phyloP scores from a whole-genome alignment of 768 basidiomycete genomes.

The Rossbeevera mucosa region DNA sequence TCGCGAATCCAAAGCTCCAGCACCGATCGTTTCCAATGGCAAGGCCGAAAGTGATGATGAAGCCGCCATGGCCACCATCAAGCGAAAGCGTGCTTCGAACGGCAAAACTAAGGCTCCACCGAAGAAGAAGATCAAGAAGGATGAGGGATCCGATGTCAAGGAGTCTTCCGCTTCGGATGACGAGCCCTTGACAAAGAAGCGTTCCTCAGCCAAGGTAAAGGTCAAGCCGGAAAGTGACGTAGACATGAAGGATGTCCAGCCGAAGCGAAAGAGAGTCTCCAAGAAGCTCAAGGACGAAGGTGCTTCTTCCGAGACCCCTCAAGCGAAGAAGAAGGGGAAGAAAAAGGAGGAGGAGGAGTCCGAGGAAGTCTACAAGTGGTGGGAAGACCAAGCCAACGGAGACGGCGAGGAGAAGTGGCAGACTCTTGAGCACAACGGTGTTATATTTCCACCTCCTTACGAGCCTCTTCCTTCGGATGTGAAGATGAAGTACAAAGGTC shows the following conservation, averaged over 20 bases:
- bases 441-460: constrained; percentile 95
- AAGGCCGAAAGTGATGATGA: constrained; percentile 38
- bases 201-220: constrained; percentile 31
- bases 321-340: constrained; percentile 52
- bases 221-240: constrained; percentile 48
- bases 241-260: constrained; percentile 41
- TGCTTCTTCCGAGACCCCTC: constrained; percentile 37
- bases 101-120: constrained; percentile 50
- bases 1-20: constrained; percentile 37
- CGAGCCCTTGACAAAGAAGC: constrained; percentile 31
- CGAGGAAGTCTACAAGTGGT: constrained; percentile 80
- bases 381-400: constrained; percentile 71
- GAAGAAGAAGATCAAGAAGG: constrained; percentile 63
- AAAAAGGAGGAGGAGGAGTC: constrained; percentile 54
- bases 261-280: constrained; percentile 42
- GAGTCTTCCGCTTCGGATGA: constrained; percentile 32
- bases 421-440: constrained; percentile 92
- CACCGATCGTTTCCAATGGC: constrained; percentile 36
- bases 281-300: constrained; percentile 53
- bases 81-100: constrained; percentile 43
- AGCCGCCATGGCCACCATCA: constrained; percentile 39
- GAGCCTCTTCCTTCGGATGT: constrained; percentile 74
- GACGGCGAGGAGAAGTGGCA: constrained; percentile 87
- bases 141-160: constrained; percentile 30
- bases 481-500: constrained; percentile 96